Evolutionary conservation across 139 green algal species (phyloP).

Genomic region (Trebouxia sp.): DNA sequence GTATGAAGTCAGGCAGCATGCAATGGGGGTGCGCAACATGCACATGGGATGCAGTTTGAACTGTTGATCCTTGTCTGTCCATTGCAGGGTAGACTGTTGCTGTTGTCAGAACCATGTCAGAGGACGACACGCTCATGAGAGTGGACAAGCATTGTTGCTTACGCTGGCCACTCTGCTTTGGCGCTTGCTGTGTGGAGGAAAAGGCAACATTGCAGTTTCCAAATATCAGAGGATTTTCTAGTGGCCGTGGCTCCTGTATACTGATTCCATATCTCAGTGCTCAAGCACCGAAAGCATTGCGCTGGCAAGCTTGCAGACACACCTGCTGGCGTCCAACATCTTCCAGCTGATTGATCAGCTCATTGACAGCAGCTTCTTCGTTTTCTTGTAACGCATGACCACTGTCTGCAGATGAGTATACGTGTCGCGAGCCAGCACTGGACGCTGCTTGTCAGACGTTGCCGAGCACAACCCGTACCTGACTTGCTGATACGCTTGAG

Average conservation of each 20-base stretch:
- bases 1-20: too few species aligned
- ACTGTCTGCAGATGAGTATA: not conserved
- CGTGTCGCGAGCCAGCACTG: not conserved
- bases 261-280: not conserved
- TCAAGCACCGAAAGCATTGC: not conserved
- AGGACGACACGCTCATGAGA: not conserved
- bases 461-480: not conserved
- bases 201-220: slow-evolving; percentile 79
- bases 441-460: not conserved
- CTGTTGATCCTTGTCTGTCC: too few species aligned
- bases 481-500: not conserved
- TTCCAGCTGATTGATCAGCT: slow-evolving; percentile 25
- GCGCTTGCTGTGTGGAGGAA: slow-evolving; percentile 35
- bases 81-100: too few species aligned
- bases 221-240: slow-evolving; percentile 69
- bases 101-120: not conserved
- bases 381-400: slow-evolving; percentile 2
- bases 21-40: too few species aligned
- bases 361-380: slow-evolving; percentile 20
- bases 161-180: slow-evolving; percentile 49
- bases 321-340: slow-evolving; percentile 3
- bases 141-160: not conserved
- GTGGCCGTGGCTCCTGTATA: slow-evolving; percentile 52
- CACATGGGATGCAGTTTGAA: too few species aligned
- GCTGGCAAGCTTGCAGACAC: not conserved